phyloP scores from a whole-genome alignment of 768 basidiomycete species.

The Lactarius quietus region DNA sequence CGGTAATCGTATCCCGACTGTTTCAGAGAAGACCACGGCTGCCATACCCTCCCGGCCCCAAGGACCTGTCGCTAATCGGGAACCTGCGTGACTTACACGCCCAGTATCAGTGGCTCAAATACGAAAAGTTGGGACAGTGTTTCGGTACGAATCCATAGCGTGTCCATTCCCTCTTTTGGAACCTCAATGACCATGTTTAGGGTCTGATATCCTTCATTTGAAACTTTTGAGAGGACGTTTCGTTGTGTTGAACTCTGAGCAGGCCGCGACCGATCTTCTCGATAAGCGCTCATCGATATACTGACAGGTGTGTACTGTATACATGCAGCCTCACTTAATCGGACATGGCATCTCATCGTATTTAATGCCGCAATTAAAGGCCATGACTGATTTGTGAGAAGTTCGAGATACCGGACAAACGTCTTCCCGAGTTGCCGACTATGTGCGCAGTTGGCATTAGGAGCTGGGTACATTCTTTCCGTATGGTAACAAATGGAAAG shows the following conservation, averaged over 20 bases:
- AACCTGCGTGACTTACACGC: conserved; percentile 27
- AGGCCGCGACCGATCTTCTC: conserved; percentile 33
- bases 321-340: neutral
- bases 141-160: conserved; percentile 21
- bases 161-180: too few species aligned
- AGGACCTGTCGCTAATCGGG: conserved; percentile 26
- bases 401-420: neutral
- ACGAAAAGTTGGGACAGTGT: conserved; percentile 24
- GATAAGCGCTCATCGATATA: conserved; percentile 33
- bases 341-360: neutral
- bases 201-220: conserved; percentile 30
- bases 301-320: conserved; percentile 28
- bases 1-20: neutral
- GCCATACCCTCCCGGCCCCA: conserved; percentile 27
- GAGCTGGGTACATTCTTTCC: conserved; percentile 38
- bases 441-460: conserved; percentile 38
- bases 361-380: conserved; percentile 28
- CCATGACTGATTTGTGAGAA: conserved; percentile 31
- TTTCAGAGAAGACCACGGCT: neutral
- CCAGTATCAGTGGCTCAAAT: conserved; percentile 24
- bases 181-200: conserved; percentile 11
- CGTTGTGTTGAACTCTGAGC: conserved; percentile 31
- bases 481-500: conserved; percentile 42
- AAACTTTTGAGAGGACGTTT: conserved; percentile 29
- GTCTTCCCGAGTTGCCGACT: neutral